Base-by-base conservation (phyloP, 2,329 filamentous ascomycete genomes). In the Biscogniauxia marginata region DNA sequence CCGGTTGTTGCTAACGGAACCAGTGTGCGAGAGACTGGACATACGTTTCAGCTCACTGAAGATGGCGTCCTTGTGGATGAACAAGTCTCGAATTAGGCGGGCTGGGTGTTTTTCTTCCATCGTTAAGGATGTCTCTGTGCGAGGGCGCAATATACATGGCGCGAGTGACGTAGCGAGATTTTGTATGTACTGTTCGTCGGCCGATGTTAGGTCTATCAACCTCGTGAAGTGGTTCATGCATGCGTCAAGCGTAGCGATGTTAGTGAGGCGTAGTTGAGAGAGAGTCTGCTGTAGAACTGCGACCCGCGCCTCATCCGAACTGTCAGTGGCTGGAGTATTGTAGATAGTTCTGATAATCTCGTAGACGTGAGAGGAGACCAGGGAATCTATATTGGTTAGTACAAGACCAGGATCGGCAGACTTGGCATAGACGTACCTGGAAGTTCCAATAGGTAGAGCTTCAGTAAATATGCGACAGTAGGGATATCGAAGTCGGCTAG, bases 261-360 rank as follows among this genome's bases (percentile, higher is more conserved):
- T 99, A 62, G 95, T 92, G 55, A 99, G 86, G 59, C 93, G 89
- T 55, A 99, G 84, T 73, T 98, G 93, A 43, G 93, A 93, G 54
- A 99, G 87, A 0, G 95, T 98, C 67, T 95, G 96, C 74, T 99
- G 95, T 30, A 99, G 84, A 58, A 98, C 91, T 53, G 92, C 89
- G 62, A 99, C 84, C 52, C 95, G 89, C 11, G 90, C 87, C 51
- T 86, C 82, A 65, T 96, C 90, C 3, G 87, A 86, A 16, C 85
- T 83, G 55, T 96, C 91, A 45, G 89, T 83, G 48, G 89, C 82
- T 11, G 91, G 88, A 13, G 90, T 92, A 48, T 86, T 88, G 78
- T 99, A 99, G 63, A 99, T 96, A 1, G 92, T 98, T 76, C 96
- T 93, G 71, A 99, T 88, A 70, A 99, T 98, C 77, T 99, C 96